Base-by-base conservation (phyloP, 495 filamentous ascomycete genomes). In the Penicillium psychrofluorescens region DNA sequence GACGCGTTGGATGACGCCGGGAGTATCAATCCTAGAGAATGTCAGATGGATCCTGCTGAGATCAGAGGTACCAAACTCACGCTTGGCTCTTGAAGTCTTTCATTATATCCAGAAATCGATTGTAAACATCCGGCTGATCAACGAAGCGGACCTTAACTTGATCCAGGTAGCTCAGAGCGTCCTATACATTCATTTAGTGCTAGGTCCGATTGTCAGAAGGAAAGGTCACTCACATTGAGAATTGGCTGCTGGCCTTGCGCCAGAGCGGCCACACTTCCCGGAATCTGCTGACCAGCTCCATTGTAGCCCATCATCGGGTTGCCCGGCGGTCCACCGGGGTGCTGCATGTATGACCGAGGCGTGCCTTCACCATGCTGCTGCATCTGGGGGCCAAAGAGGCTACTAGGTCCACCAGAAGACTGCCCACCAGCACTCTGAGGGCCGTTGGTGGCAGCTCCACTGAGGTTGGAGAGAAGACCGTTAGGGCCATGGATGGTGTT, bases 71-170 rank as follows among this genome's bases (percentile, higher is more conserved):
- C 12, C 31, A 48, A 43, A 76, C 86, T 70, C 67, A 92, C 81
- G 90, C 87, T 68, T 95, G 90, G 55, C 90, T 95, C 69, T 99
- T 99, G 69, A 99, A 99, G 49, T 99, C 94, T 63, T 99, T 99
- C 94, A 99, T 99, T 40, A 99, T 99, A 51, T 99, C 92, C 41
- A 99, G 67, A 55, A 99, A 99, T 14, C 85, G 79, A 60, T 99
- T 99, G 57, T 99, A 99, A 2, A 99, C 92, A 62, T 99, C 94
- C 8, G 92, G 91, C 52, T 95, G 88, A 43, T 96, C 90, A 41
- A 88, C 84, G 54, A 99, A 99, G 51, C 95, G 90, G 37, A 96
- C 91, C 66, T 99, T 99, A 46, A 99, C 92, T 61, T 97, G 94
- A 62, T 99, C 92, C 31, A 99, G 76, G 61, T 99, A 99, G 62